These are phyloP conservation scores for Ogataea methanolica DNA, from an alignment of 805 yeast species.

Conservation along the genomic window DNA sequence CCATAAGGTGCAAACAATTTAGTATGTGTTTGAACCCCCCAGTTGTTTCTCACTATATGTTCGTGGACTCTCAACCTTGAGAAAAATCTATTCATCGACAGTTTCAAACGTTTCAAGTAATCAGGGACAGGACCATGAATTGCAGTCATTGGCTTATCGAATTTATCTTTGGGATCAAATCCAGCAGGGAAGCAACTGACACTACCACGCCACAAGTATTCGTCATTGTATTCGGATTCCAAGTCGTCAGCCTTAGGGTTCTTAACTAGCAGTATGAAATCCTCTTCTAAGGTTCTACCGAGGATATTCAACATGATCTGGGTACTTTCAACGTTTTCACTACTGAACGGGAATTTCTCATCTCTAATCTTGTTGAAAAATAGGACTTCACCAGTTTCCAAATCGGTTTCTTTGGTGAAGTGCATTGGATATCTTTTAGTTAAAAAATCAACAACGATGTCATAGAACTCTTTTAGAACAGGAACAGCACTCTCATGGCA, in stretches of 20 bases:
- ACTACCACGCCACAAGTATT: conserved; percentile 54
- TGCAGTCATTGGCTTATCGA: conserved; percentile 49
- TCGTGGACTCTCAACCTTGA: conserved; percentile 47
- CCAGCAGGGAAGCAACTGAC: conserved; percentile 68
- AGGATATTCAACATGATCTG: conserved; percentile 14
- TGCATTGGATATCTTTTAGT: conserved; percentile 48
- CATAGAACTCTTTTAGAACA: conserved; percentile 50
- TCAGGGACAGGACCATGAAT: conserved; percentile 74
- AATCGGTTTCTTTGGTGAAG: conserved; percentile 27
- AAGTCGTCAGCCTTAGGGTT: conserved; percentile 30
- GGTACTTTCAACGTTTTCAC: conserved; percentile 1
- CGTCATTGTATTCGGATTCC: conserved; percentile 44
- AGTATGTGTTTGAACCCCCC: conserved; percentile 64
- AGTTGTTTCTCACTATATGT: conserved; percentile 60
- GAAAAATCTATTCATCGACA: conserved; percentile 67
- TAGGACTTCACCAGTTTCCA: conserved; percentile 11
- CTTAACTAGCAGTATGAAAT: conserved; percentile 49
- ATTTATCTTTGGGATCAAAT: conserved; percentile 55
- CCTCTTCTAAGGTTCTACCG: conserved; percentile 50
- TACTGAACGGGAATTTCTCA: conserved; percentile 33
- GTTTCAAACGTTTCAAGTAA: conserved; percentile 48
- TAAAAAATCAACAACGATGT: conserved; percentile 31
- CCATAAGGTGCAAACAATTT: conserved; percentile 42
- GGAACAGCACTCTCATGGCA: conserved; percentile 27
- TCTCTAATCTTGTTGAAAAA: conserved; percentile 38